Conservation (phyloP, 2,329 filamentous ascomycete genomes). For the Sphaerulina populicola region DNA sequence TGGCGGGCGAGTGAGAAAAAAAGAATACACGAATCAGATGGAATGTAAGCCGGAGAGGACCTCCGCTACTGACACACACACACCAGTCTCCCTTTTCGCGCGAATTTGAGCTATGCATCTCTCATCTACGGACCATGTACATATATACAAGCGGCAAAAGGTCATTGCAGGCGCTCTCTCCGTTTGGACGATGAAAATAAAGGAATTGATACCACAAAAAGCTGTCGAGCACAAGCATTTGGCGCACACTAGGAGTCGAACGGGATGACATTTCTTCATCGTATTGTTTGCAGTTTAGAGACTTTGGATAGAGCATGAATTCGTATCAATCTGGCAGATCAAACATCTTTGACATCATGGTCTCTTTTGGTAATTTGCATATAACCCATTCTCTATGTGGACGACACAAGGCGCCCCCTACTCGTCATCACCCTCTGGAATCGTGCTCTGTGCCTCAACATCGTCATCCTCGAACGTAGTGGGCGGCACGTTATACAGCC, state of each 20-base stretch:
- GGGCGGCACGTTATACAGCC: slow-evolving; percentile 82
- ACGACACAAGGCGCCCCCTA: slow-evolving; percentile 26
- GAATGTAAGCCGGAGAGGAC: background rate
- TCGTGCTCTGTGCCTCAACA: slow-evolving; percentile 60
- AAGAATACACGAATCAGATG: slow-evolving; percentile 2
- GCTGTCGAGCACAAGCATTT: slow-evolving; percentile 3
- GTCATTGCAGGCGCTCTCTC: slow-evolving; percentile 2
- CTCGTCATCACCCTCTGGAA: slow-evolving; percentile 49
- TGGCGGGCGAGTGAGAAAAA: background rate
- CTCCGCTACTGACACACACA: background rate
- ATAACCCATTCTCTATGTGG: too few species aligned
- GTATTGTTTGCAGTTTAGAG: background rate
- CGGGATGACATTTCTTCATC: background rate
- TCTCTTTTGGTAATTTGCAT: too few species aligned
- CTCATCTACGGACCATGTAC: slow-evolving; percentile 3
- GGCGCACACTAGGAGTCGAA: slow-evolving; percentile 3
- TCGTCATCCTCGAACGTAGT: slow-evolving; percentile 86
- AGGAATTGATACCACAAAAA: slow-evolving; percentile 8
- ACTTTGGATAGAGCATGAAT: slow-evolving; percentile 3
- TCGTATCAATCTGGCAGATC: background rate
- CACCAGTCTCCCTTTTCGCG: slow-evolving; percentile 2
- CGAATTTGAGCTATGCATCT: background rate
- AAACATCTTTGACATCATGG: too few species aligned
- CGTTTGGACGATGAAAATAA: background rate
- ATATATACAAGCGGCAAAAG: slow-evolving; percentile 2